phyloP scores from a whole-genome alignment of 805 yeast genomes.

The Candida maesae region DNA sequence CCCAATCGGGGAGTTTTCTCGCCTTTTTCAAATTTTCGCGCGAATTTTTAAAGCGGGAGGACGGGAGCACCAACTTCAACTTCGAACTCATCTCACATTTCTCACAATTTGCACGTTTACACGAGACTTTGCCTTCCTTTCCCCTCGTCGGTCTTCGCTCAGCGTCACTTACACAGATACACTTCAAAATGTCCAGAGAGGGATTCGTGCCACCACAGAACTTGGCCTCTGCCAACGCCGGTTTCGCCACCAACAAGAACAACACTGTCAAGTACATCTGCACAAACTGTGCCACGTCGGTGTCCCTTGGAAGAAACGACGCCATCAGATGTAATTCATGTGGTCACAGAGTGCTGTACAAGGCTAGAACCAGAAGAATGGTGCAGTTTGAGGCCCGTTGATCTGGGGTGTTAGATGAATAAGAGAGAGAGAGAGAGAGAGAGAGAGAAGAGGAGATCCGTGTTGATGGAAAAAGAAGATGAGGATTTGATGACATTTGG shows the following conservation, averaged over 20 bases:
- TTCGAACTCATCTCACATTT: too few species aligned
- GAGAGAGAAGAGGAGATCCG: too few species aligned
- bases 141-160: background rate
- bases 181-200: conserved; percentile 56
- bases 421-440: too few species aligned
- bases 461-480: too few species aligned
- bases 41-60: too few species aligned
- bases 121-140: background rate
- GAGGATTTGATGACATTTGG: too few species aligned
- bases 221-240: conserved; percentile 83
- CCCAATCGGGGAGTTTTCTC: too few species aligned
- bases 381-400: conserved; percentile 81
- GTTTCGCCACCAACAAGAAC: conserved; percentile 61
- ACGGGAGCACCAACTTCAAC: too few species aligned
- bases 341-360: conserved; percentile 96
- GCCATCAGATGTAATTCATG: conserved; percentile 98
- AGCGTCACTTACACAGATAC: background rate
- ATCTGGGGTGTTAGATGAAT: too few species aligned
- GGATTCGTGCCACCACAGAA: conserved; percentile 83
- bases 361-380: conserved; percentile 97
- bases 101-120: background rate
- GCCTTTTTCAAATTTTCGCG: too few species aligned
- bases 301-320: conserved; percentile 85
- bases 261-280: conserved; percentile 92
- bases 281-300: conserved; percentile 91